Evolutionary conservation across 345 rosid genomes (phyloP).

Genomic region (Eucalyptus leucophloia): DNA sequence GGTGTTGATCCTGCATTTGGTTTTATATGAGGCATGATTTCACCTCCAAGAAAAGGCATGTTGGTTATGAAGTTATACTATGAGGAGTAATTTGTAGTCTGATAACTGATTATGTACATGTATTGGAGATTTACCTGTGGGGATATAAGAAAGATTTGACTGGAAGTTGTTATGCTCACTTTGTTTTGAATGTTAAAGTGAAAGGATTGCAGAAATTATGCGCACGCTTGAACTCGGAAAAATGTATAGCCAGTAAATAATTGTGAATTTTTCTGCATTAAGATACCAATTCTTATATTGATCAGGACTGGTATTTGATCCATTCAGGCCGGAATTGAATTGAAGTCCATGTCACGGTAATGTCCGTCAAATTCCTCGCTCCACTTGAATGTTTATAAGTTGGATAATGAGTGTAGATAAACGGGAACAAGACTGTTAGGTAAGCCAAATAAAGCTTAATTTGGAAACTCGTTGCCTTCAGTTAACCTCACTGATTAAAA

Average conservation of each 20-base stretch:
- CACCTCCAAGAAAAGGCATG: neutral
- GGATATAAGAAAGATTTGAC: neutral
- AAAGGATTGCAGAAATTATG: neutral
- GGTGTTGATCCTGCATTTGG: neutral
- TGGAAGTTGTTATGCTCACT: neutral
- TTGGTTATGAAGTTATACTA: neutral
- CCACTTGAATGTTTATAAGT: neutral
- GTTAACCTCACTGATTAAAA: neutral
- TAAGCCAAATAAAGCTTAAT: neutral
- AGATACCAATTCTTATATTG: neutral
- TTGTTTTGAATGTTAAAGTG: neutral
- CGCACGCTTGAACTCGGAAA: neutral
- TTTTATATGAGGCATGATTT: neutral
- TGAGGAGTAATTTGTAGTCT: neutral
- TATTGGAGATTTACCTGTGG: neutral
- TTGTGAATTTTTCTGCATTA: neutral
- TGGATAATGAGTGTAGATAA: neutral
- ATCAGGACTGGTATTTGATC: neutral
- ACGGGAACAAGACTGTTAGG: neutral
- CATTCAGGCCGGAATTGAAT: neutral
- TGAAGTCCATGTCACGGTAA: neutral
- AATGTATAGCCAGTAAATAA: neutral
- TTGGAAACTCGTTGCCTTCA: neutral
- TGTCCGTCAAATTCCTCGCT: neutral
- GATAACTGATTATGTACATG: neutral